Evolutionary conservation across 1,139 yeast genomes (phyloP), one percentile per base, ranked within the genome.

Genomic region (Debaryomycetaceae sp.): DNA sequence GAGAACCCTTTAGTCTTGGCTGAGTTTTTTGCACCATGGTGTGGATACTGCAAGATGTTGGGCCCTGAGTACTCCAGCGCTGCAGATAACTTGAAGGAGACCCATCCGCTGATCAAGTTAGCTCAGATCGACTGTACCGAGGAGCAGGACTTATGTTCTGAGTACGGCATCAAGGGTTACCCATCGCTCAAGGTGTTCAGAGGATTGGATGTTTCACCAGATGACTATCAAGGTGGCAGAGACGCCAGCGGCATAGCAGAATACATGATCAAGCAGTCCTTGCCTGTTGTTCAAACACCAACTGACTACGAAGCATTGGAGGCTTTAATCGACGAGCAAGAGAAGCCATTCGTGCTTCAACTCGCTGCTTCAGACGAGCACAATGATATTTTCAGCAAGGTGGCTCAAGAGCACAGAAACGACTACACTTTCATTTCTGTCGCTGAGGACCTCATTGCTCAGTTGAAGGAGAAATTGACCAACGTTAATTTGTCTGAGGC

Each of bases 21-120:
- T 36, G 98, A 93, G 74, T 93, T 93, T 74, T 93, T 83, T 66
- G 99, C 99, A 29, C 98, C 99, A 62, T 93, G 99, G 99, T 93
- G 99, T 77, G 99, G 99, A 22, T 97, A 93, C 73, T 93, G 99
- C 78, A 90, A 93, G 77, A 81, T 81, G 49, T 77, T 93, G 55
- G 98, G 93, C 22, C 99, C 99, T 43, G 93, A 93, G 68, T 91
- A 80, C 63, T 80, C 86, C 54, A 68, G 78, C 58, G 99, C 98
- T 43, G 97, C 99, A 44, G 85, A 87, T 52, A 57, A 64, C 24
- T 76, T 93, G 62, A 79, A 78, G 53, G 82, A 76, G 41, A 69
- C 85, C 51, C 61, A 71, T 54, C 72, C 76, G 39, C 73, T 80
- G 49, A 85, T 91, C 66, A 80, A 83, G 54, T 76, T 93, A 59